Evolutionary conservation across 164 flowering plant species (phyloP), one percentile per base, ranked within the genome.

Genomic region (Malania oleifera): DNA sequence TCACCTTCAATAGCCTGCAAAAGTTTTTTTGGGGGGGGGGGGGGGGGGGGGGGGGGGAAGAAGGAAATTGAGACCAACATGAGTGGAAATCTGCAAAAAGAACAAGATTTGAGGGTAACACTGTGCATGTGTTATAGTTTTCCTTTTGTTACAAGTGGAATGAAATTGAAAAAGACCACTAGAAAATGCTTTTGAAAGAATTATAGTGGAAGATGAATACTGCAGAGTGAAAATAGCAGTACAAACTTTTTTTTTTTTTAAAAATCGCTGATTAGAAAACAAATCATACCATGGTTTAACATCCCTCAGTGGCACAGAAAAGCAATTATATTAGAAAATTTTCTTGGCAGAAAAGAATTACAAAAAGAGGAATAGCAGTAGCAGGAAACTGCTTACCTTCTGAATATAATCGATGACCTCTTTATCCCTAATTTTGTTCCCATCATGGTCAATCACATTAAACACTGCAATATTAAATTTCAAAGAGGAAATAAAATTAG

Each of bases 391-490:
- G 19, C 49, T 56, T 64, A 85, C 91, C 82, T 62, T 67, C 52
- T 77, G 70, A 45, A 85, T 76, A 64, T 75, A 74, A 40, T 61
- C 65, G 20, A 79, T 55, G 57, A 67, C 61, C 45, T 65, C 74
- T 66, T 76, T 65, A 43, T 82, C 82, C 47, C 63, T 71, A 53
- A 85, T 73, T 65, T 85, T 85, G 53, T 77, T 80, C 13, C 86
- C 86, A 52, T 81, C 65, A 8, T 61, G 72, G 48, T 79, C 82
- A 22, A 70, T 61, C 53, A 82, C 91, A 49, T 85, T 69, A 54
- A 85, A 85, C 35, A 82, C 91, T 85, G 82, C 27, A 65, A 62
- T 34, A 61, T 28, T 48, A 37, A 10, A 29, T 37, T 20, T 45
- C 22, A 37, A 34, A 59, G 38, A n/a, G n/a, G 24, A 37, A 37